These are phyloP conservation scores for Hypoxylon sp. DNA, from an alignment of 2,329 filamentous ascomycete species.

Conservation along the genomic window DNA sequence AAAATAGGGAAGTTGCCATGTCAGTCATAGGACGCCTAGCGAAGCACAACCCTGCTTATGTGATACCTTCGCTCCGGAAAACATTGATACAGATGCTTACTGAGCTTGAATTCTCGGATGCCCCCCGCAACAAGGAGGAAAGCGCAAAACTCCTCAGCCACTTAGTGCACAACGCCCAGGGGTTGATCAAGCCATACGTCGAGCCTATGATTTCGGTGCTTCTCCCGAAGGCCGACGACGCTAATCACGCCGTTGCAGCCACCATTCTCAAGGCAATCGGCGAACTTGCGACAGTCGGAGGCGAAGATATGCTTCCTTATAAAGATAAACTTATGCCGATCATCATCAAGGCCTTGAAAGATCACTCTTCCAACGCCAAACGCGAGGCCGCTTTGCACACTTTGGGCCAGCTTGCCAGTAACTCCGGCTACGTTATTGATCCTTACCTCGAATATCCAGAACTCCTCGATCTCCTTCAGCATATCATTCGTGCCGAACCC, in stretches of 20 bases:
- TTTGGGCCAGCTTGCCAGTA: constrained; percentile 91
- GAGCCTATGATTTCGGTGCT: constrained; percentile 96
- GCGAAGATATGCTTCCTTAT: constrained; percentile 93
- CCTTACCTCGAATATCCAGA: constrained; percentile 97
- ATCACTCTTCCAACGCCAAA: constrained; percentile 91
- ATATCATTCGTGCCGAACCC: constrained; percentile 91
- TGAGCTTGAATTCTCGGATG: constrained; percentile 95
- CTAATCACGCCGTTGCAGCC: constrained; percentile 88
- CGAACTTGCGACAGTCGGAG: constrained; percentile 92
- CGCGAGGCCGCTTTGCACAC: constrained; percentile 92
- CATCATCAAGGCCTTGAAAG: constrained; percentile 93
- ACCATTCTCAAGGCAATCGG: constrained; percentile 97
- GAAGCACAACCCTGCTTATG: constrained; percentile 93
- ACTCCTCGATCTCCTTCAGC: constrained; percentile 90
- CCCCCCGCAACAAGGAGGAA: constrained; percentile 94
- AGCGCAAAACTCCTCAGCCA: constrained; percentile 93
- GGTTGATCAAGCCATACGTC: constrained; percentile 95
- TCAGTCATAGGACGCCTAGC: constrained; percentile 96
- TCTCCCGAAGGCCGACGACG: constrained; percentile 90
- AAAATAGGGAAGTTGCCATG: constrained; percentile 94
- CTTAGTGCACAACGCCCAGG: constrained; percentile 92
- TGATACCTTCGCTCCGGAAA: constrained; percentile 95
- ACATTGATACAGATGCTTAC: constrained; percentile 96
- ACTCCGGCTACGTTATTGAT: constrained; percentile 96
- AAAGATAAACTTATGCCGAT: constrained; percentile 94